Evolutionary conservation across 2,329 filamentous ascomycete genomes (phyloP).

Genomic region (Aureobasidium namibiae): DNA sequence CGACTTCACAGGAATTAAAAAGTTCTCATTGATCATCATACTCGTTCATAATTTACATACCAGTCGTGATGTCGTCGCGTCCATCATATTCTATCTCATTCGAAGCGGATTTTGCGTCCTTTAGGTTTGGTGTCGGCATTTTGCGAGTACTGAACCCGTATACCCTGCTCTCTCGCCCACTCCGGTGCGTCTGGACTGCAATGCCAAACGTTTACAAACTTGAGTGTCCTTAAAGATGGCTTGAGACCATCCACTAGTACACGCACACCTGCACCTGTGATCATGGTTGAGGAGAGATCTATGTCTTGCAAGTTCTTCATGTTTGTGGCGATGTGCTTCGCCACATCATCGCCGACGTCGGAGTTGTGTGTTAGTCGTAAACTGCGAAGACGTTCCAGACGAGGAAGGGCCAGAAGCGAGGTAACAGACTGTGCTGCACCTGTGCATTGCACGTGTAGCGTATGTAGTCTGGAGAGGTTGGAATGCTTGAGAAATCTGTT

Average conservation of each 20-base stretch:
- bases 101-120: constrained; percentile 4
- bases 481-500: not conserved
- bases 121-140: not conserved
- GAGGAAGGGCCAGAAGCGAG: constrained; percentile 2
- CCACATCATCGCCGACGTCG: constrained; percentile 3
- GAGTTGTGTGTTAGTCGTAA: constrained; percentile 6
- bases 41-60: not conserved
- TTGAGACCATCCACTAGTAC: constrained; percentile 24
- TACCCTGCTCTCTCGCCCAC: constrained; percentile 31
- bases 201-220: constrained; percentile 27
- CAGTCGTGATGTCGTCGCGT: not conserved
- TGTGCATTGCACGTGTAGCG: not conserved
- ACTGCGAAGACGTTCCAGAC: constrained; percentile 3
- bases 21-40: not conserved
- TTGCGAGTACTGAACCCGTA: constrained; percentile 21
- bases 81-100: constrained; percentile 2
- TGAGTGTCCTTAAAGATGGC: constrained; percentile 11
- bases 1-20: not conserved
- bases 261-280: constrained; percentile 36
- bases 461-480: not conserved
- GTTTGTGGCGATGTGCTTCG: not conserved
- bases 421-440: not conserved
- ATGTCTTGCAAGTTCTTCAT: constrained; percentile 21
- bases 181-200: constrained; percentile 33
- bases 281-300: constrained; percentile 28